phyloP scores from a whole-genome alignment of 441 rosid species.

The Omphalea diandra region DNA sequence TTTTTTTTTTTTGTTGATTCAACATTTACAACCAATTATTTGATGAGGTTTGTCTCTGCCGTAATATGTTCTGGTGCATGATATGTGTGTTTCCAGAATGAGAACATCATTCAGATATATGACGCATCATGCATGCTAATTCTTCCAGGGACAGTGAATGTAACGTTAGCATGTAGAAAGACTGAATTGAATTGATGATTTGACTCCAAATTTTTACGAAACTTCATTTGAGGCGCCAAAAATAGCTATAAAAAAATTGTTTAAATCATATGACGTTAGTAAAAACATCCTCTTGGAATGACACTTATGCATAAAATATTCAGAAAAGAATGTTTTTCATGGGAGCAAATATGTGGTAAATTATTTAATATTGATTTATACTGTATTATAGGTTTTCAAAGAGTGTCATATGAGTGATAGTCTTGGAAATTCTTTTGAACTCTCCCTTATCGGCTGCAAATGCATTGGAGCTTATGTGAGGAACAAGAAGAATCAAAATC shows the following conservation, averaged over 20 bases:
- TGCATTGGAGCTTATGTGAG: conserved; percentile 98
- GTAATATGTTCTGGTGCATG: not conserved
- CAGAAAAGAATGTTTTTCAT: not conserved
- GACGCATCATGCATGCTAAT: not conserved
- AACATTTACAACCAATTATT: not conserved
- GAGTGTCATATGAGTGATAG: conserved; percentile 58
- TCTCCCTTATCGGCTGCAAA: conserved; percentile 78
- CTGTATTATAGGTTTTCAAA: conserved; percentile 62
- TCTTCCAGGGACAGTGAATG: not conserved
- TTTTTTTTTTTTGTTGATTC: conserved; percentile 3
- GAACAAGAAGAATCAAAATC: conserved; percentile 93
- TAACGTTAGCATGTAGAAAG: not conserved
- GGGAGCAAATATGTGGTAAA: not conserved
- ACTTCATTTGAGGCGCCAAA: not conserved
- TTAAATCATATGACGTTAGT: not conserved
- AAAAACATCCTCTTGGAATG: not conserved
- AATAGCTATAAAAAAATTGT: not conserved
- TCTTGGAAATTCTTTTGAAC: conserved; percentile 70
- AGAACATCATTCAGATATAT: not conserved
- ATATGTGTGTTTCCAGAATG: not conserved
- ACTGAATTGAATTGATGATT: conserved; percentile 3
- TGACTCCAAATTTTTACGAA: not conserved
- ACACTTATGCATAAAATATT: not conserved
- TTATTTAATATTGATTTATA: not conserved
- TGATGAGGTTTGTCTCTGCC: not conserved